Percentiles rank a stretch among this genome's conserved stretches.
Evolutionary conservation across 2,329 filamentous ascomycete genomes (phyloP).

Genomic region (Magnaporthiopsis poae): DNA sequence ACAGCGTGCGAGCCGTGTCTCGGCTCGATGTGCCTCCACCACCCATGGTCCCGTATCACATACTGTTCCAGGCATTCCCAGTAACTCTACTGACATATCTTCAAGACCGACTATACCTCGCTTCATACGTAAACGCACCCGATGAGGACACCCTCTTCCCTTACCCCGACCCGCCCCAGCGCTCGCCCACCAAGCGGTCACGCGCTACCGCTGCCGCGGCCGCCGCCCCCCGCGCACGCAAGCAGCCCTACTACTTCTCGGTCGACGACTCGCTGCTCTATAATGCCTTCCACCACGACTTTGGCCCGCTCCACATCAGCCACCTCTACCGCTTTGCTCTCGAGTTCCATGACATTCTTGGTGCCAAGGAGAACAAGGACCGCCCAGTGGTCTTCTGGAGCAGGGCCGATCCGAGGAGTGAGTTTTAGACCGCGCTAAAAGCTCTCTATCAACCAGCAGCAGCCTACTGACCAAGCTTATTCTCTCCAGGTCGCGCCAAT

Average conservation of each 20-base stretch:
- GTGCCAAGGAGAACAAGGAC: constrained; percentile 80
- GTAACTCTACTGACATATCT: constrained; percentile 28
- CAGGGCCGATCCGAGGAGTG: constrained; percentile 80
- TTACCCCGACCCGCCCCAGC: constrained; percentile 51
- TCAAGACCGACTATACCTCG: constrained; percentile 85
- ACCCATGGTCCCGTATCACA: constrained; percentile 11
- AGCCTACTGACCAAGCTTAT: not conserved
- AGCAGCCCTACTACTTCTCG: constrained; percentile 83
- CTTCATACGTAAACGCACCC: constrained; percentile 76
- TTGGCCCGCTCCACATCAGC: constrained; percentile 92
- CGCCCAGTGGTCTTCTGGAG: constrained; percentile 94
- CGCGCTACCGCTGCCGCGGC: constrained; percentile 47
- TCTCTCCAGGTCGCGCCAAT: constrained; percentile 67
- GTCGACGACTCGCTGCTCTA: constrained; percentile 87
- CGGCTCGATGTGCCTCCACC: not conserved
- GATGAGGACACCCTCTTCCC: constrained; percentile 77
- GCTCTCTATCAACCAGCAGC: not conserved
- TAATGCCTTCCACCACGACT: constrained; percentile 97
- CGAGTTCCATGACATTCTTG: constrained; percentile 88
- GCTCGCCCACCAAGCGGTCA: constrained; percentile 67
- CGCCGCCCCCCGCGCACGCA: constrained; percentile 37
- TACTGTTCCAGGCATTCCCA: constrained; percentile 16
- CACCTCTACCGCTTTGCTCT: constrained; percentile 94
- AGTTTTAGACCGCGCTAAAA: constrained; percentile 25
- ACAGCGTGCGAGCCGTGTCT: not conserved